phyloP scores from a whole-genome alignment of 164 flowering plant species.

The Kalanchoe fedtschenkoi region DNA sequence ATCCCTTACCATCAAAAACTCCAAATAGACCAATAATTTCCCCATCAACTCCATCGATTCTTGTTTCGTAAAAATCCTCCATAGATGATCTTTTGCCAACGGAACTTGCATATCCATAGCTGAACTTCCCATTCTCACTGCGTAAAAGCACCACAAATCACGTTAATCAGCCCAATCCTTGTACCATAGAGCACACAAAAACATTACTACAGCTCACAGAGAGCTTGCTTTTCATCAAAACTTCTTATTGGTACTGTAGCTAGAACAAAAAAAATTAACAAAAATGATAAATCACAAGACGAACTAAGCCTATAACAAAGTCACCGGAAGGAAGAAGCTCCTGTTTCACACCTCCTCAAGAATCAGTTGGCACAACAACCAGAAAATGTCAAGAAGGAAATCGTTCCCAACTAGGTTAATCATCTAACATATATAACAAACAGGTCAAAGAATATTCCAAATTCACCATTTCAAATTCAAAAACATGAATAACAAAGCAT shows the following conservation, averaged over 20 bases:
- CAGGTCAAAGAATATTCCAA: too few species aligned
- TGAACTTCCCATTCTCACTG: constrained; percentile 8
- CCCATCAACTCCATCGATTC: constrained; percentile 7
- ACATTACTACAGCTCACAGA: background rate
- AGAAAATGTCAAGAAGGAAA: too few species aligned
- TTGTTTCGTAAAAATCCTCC: constrained; percentile 9
- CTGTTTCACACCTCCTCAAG: too few species aligned
- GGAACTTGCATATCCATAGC: constrained; percentile 7
- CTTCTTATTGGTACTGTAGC: background rate
- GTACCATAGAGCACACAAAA: too few species aligned
- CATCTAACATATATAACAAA: too few species aligned
- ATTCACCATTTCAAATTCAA: too few species aligned
- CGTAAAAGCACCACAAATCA: background rate
- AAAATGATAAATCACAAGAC: background rate
- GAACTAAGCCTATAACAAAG: background rate
- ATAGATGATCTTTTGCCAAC: constrained; percentile 5
- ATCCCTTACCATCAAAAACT: constrained; percentile 6
- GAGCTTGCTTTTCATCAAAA: background rate
- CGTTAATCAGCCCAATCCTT: background rate
- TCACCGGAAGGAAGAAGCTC: too few species aligned
- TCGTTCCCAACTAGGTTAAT: too few species aligned
- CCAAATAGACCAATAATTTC: constrained; percentile 7
- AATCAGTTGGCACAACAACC: too few species aligned
- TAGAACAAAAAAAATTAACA: background rate
- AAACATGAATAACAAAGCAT: too few species aligned